Base-by-base conservation (phyloP, 257 asterid genomes). In the Agastache rugosa region DNA sequence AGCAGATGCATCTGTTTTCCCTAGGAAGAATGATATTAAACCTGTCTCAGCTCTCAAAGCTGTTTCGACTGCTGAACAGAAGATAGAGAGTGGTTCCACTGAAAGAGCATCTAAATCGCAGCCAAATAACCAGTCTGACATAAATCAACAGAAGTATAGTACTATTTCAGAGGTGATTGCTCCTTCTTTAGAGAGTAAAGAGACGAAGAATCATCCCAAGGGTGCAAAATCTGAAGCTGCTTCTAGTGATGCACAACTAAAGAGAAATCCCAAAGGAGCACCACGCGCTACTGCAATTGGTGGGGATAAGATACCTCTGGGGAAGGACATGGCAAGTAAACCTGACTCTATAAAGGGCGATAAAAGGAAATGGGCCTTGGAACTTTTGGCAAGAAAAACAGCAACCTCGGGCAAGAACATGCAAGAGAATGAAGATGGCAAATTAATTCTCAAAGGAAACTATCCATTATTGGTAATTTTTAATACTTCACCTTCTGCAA, bases 361-460 rank as follows among this genome's bases (percentile, higher is more conserved):
- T 85, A 95, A 72, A 84, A 92, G 89, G 81, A 86, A 90, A 86
- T 95, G 99, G 99, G 99, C 99, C 72, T 67, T 95, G 76, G 96
- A 95, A 81, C 78, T 95, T 78, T 89, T 95, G 82, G 98, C 99
- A 25, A 90, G 97, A 74, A 95, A 87, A 85, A 75, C 92, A 58
- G 88, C 92, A 66, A 81, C 77, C 63, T 72, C 89, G 17, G 81
- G 83, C 71, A 85, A 85, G 81, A 85, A 81, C 82, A 81, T 80
- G 31, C 86, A 79, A 58, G 99, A 87, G 53, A 87, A 78, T 61
- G 89, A 89, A 58, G 95, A 80, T 78, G 91, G 85, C 61, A 82
- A 20, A 47, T 58, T 73, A 53, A 77, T 85, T 80, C 86, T 87
- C 67, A 95, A 92, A 85, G 95, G 87, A 77, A 87, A 84, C 70